Base-by-base conservation (phyloP, 2,329 filamentous ascomycete species). In the Colletotrichum incanum region DNA sequence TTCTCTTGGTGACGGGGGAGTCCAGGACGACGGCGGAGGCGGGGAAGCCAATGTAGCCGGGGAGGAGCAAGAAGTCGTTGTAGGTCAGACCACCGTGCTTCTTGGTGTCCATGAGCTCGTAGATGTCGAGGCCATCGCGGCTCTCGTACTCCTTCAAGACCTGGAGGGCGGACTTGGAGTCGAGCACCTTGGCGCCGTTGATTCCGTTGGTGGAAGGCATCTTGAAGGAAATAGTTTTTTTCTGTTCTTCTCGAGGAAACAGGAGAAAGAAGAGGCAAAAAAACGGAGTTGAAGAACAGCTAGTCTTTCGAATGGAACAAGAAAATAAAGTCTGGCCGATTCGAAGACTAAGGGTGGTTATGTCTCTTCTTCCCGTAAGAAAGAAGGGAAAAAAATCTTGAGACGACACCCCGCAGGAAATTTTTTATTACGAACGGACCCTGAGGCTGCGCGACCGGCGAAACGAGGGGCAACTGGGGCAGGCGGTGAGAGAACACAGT, bases 11-110 rank as follows among this genome's bases (percentile, higher is more conserved):
- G 79, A 99, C 89, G 71, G 94, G 94, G 45, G 96, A 94, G 78
- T 98, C 96, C 74, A 99, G 92, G 60, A 86, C 86, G 76, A 98
- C 96, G 75, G 94, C 93, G 63, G 94, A 94, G 79, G 97, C 96
- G 75, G 96, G 91, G 85, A 99, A 99, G 84, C 96, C 96, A 86
- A 99, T 98, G 87, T 98, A 98, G 82, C 97, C 97, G 71, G 96
- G 96, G 74, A 99, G 90, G 79, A 99, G 86, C 75, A 99, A 91
- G 87, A 99, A 99, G 85, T 99, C 96, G 85, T 99, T 99, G 90
- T 98, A 99, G 72, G 96, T 98, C 80, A 99, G 89, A 79, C 96
- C 96, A 74, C 96, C 96, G 80, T 95, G 94, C 84, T 92, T 93
- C 86, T 93, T 93, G 76, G 96, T 95, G 86, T 99, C 93, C 82